phyloP scores from a whole-genome alignment of 345 rosid genomes.

The Mallotus nudiflorus region DNA sequence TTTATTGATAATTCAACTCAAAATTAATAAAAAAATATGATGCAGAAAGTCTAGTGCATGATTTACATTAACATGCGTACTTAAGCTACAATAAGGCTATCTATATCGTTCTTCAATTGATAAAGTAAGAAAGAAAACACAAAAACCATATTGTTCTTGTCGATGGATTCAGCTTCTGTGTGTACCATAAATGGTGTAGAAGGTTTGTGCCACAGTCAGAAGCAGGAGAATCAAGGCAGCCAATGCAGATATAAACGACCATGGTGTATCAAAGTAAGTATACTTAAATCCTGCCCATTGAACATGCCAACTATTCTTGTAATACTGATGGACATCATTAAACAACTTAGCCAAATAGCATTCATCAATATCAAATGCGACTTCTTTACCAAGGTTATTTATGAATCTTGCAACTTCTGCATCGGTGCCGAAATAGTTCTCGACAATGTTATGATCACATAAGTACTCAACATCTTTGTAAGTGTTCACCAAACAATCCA shows the following conservation, averaged over 20 bases:
- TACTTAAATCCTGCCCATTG: slow-evolving; percentile 65
- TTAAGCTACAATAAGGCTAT: too few relatives aligned
- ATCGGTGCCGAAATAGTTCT: slow-evolving; percentile 73
- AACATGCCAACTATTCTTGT: slow-evolving; percentile 52
- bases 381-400: slow-evolving; percentile 69
- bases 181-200: slow-evolving; percentile 32
- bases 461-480: slow-evolving; percentile 66
- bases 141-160: too few relatives aligned
- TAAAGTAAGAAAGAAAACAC: too few relatives aligned
- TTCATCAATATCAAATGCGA: slow-evolving; percentile 56
- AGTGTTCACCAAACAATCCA: slow-evolving; percentile 65
- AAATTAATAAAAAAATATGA: too few relatives aligned
- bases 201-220: slow-evolving; percentile 58
- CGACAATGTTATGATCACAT: slow-evolving; percentile 53
- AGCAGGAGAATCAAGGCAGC: slow-evolving; percentile 65
- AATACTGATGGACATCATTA: slow-evolving; percentile 52
- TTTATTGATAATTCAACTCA: too few relatives aligned
- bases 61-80: too few relatives aligned
- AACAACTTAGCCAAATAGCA: slow-evolving; percentile 58
- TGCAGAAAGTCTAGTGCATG: neutral
- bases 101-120: too few relatives aligned
- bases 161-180: neutral
- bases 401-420: slow-evolving; percentile 55
- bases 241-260: slow-evolving; percentile 75
- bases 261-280: slow-evolving; percentile 74